Percentiles rank a stretch among this genome's conserved stretches.
Conservation (phyloP, 768 basidiomycete species). For the Russula griseocarnosa region DNA sequence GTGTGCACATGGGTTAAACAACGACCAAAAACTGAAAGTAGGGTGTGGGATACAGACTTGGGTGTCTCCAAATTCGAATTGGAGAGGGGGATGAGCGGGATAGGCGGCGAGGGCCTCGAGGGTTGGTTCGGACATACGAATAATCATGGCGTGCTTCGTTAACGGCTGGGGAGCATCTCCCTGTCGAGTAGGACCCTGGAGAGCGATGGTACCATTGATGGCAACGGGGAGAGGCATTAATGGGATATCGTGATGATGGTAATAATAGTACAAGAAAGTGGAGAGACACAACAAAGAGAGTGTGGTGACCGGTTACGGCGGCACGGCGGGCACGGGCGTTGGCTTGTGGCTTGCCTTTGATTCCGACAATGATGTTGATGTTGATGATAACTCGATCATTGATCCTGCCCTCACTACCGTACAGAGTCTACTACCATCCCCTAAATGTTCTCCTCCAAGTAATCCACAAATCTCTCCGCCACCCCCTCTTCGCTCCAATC, state of each 20-base stretch:
- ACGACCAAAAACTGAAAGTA: not conserved
- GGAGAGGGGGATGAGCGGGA: conserved; percentile 44
- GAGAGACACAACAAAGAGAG: not conserved
- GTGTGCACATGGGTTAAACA: not conserved
- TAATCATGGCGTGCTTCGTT: conserved; percentile 70
- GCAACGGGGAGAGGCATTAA: conserved; percentile 61
- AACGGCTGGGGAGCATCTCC: conserved; percentile 54
- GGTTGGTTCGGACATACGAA: conserved; percentile 69
- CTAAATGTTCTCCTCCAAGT: conserved; percentile 69
- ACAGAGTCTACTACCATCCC: not conserved
- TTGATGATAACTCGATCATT: not conserved
- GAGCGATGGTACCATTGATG: conserved; percentile 47
- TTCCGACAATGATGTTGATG: not conserved
- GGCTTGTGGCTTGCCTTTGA: not conserved
- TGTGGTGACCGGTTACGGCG: not conserved
- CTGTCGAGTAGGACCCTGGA: conserved; percentile 54
- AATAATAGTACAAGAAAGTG: conserved; percentile 4
- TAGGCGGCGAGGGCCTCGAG: conserved; percentile 59
- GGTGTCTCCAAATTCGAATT: conserved; percentile 58
- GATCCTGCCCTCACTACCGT: too few relatives aligned
- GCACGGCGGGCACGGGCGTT: not conserved
- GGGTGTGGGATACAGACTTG: conserved; percentile 44
- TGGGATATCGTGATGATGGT: conserved; percentile 7
- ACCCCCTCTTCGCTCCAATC: conserved; percentile 75
- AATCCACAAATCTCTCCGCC: conserved; percentile 62